Percentiles rank a stretch among this genome's conserved stretches.
phyloP scores from a whole-genome alignment of 2,329 filamentous ascomycete genomes.

The Colletotrichum eremochloae region DNA sequence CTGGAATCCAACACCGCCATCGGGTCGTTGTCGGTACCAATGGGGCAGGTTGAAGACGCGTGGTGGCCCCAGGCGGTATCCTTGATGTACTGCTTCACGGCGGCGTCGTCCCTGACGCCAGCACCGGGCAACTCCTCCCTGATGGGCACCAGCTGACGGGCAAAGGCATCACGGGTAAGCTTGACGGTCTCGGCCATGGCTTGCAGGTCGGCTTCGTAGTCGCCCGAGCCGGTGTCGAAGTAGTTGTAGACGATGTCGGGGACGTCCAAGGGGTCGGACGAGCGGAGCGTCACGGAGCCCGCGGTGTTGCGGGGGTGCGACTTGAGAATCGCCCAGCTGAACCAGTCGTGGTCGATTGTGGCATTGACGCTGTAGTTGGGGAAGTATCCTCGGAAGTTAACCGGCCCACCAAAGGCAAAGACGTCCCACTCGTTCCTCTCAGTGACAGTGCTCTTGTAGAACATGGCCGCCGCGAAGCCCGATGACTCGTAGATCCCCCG shows the following conservation, averaged over 20 bases:
- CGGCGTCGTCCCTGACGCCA: slow-evolving; percentile 40
- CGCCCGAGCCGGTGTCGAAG: slow-evolving; percentile 65
- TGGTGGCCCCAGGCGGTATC: slow-evolving; percentile 53
- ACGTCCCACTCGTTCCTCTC: slow-evolving; percentile 48
- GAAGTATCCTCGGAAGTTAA: slow-evolving; percentile 57
- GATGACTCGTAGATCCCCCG: slow-evolving; percentile 48
- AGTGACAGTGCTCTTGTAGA: slow-evolving; percentile 48
- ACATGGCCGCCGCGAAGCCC: slow-evolving; percentile 46
- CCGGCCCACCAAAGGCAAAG: slow-evolving; percentile 56
- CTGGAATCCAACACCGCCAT: slow-evolving; percentile 62
- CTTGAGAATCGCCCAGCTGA: slow-evolving; percentile 67
- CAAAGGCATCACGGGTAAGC: slow-evolving; percentile 61
- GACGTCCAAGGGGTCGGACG: slow-evolving; percentile 72
- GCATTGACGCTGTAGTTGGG: slow-evolving; percentile 52
- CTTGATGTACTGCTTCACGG: slow-evolving; percentile 47
- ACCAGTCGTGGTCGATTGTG: slow-evolving; percentile 54
- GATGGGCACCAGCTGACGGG: slow-evolving; percentile 45
- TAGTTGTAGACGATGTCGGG: slow-evolving; percentile 75
- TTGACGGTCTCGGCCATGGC: slow-evolving; percentile 69
- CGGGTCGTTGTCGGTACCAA: slow-evolving; percentile 49
- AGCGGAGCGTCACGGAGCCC: slow-evolving; percentile 72
- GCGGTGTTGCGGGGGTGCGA: slow-evolving; percentile 72
- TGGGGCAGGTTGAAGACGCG: slow-evolving; percentile 51
- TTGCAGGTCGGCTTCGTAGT: slow-evolving; percentile 62
- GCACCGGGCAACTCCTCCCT: slow-evolving; percentile 43